Evolutionary conservation across 768 basidiomycete species (phyloP).

Genomic region (Phaffia australis): DNA sequence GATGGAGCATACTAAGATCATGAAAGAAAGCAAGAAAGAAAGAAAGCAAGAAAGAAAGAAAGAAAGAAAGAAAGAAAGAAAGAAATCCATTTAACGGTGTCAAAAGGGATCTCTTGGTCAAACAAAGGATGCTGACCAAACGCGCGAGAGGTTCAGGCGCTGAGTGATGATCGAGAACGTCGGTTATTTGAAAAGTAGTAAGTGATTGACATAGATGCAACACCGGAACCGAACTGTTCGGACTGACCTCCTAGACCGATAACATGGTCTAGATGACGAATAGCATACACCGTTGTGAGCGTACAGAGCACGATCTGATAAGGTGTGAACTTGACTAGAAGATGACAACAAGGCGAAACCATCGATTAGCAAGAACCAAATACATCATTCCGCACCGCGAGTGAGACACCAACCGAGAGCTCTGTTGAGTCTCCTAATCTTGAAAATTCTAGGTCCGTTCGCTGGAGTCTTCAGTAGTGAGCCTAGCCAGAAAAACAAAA

Average conservation of each 20-base stretch:
- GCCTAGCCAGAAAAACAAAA: conserved; percentile 86
- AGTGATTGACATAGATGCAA: conserved; percentile 6
- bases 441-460: conserved; percentile 55
- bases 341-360: neutral
- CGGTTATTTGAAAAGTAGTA: neutral
- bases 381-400: no score
- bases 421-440: conserved; percentile 53
- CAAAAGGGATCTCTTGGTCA: neutral
- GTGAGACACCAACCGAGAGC: conserved; percentile 43
- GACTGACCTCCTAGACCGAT: conserved; percentile 65
- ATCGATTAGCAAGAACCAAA: neutral
- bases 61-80: neutral
- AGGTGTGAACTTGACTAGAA: conserved; percentile 57
- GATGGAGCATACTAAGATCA: conserved; percentile 65
- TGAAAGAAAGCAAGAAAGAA: conserved; percentile 4
- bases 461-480: conserved; percentile 57
- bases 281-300: conserved; percentile 69
- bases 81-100: neutral
- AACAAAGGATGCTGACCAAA: neutral
- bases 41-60: conserved; percentile 1
- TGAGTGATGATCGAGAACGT: no score
- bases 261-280: conserved; percentile 73
- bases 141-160: no score
- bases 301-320: conserved; percentile 88
- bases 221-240: conserved; percentile 7